Evolutionary conservation across 2,329 filamentous ascomycete genomes (phyloP).

Genomic region (Colletotrichum musicola): DNA sequence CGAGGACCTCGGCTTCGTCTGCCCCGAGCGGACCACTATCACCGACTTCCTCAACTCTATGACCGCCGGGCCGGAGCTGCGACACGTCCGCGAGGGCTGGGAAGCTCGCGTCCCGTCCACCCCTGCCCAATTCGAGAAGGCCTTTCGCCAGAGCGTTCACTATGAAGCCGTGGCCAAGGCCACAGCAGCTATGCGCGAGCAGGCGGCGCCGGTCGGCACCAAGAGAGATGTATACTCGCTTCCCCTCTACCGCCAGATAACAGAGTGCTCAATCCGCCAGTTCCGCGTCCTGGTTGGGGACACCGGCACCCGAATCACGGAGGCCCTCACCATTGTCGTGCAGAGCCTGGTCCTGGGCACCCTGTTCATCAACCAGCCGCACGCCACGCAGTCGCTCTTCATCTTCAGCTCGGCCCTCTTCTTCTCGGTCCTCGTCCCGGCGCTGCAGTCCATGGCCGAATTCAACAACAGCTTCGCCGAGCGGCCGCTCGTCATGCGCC

Average conservation of each 20-base stretch:
- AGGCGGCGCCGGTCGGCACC: too few relatives aligned
- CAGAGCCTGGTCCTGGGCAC: slow-evolving; percentile 70
- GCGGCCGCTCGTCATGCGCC: slow-evolving; percentile 61
- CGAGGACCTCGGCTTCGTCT: slow-evolving; percentile 75
- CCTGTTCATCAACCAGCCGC: slow-evolving; percentile 66
- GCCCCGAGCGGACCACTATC: slow-evolving; percentile 74
- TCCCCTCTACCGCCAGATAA: too few relatives aligned
- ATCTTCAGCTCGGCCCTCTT: slow-evolving; percentile 69
- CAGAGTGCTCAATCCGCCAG: too few relatives aligned
- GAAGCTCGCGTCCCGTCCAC: slow-evolving; percentile 78
- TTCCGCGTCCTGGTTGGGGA: too few relatives aligned
- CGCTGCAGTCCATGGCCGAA: slow-evolving; percentile 68
- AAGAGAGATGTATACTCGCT: too few relatives aligned
- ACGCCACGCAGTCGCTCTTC: slow-evolving; percentile 64
- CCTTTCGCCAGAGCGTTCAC: slow-evolving; percentile 55
- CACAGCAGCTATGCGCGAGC: too few relatives aligned
- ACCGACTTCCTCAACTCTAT: slow-evolving; percentile 78
- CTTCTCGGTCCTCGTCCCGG: slow-evolving; percentile 70
- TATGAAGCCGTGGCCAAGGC: slow-evolving; percentile 51
- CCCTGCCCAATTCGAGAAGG: slow-evolving; percentile 70
- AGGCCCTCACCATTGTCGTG: too few relatives aligned
- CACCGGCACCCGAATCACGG: too few relatives aligned
- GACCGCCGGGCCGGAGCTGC: slow-evolving; percentile 76
- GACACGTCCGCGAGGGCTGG: slow-evolving; percentile 74
- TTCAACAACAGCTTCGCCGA: slow-evolving; percentile 58